A percentile compares a stretch with the other conserved stretches of the same genome.
phyloP scores from a whole-genome alignment of 202 grass and related monocot genomes.

The Schoenoplectus tabernaemontani region DNA sequence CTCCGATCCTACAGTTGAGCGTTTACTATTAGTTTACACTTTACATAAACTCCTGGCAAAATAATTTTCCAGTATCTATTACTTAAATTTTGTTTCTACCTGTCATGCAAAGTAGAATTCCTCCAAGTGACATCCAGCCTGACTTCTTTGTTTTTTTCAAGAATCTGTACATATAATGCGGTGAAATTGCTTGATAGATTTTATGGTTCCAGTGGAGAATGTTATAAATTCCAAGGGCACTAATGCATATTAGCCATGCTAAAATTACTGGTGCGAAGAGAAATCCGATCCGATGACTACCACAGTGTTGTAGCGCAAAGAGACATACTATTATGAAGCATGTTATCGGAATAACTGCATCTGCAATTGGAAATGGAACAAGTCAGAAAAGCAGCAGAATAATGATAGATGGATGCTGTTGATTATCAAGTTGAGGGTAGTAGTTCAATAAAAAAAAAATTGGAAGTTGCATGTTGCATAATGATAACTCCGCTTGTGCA shows the following conservation, averaged over 20 bases:
- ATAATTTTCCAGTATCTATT: constrained; percentile 1
- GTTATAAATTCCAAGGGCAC: constrained; percentile 89
- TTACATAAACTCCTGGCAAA: not conserved
- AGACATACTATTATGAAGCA: constrained; percentile 84
- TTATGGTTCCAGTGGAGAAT: constrained; percentile 84
- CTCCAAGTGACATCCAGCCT: constrained; percentile 98
- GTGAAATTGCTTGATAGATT: constrained; percentile 83
- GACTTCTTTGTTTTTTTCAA: constrained; percentile 90
- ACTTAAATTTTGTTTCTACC: constrained; percentile 38
- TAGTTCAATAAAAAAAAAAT: not conserved
- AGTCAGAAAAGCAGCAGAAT: not conserved
- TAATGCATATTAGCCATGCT: constrained; percentile 85
- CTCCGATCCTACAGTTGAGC: constrained; percentile 66
- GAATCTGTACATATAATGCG: constrained; percentile 92
- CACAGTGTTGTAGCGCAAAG: constrained; percentile 91
- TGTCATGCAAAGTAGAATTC: constrained; percentile 98
- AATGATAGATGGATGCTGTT: not conserved
- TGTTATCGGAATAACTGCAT: constrained; percentile 95
- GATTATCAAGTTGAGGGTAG: not conserved
- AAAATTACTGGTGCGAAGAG: constrained; percentile 86
- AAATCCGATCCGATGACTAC: constrained; percentile 78
- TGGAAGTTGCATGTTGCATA: not conserved
- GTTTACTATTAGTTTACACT: not conserved
- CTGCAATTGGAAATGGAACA: constrained; percentile 33
- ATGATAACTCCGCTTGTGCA: too few species aligned